Evolutionary conservation across 768 basidiomycete genomes (phyloP).

Genomic region (Lactifluus subvellereus): DNA sequence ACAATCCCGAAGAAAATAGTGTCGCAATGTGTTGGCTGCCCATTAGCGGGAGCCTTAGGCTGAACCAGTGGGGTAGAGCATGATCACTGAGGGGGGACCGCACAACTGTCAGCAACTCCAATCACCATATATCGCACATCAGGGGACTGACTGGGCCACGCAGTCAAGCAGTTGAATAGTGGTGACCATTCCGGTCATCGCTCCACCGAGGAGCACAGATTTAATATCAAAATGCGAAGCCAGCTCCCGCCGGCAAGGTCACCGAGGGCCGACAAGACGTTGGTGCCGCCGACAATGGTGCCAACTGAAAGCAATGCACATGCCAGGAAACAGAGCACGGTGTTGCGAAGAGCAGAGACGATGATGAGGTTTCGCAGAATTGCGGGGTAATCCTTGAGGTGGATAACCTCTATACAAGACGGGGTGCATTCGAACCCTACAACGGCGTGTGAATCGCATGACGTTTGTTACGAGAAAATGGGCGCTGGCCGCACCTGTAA

Average conservation of each 20-base stretch:
- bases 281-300: constrained; percentile 11
- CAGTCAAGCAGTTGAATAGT: constrained; percentile 19
- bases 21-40: constrained; percentile 18
- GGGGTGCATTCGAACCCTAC: constrained; percentile 25
- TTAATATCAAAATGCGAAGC: constrained; percentile 20
- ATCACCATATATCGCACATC: not conserved
- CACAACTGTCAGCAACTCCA: not conserved
- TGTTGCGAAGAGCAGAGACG: constrained; percentile 19
- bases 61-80: constrained; percentile 21
- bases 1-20: constrained; percentile 12
- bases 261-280: constrained; percentile 23
- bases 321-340: constrained; percentile 15
- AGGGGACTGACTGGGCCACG: constrained; percentile 11
- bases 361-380: constrained; percentile 22
- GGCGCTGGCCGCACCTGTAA: constrained; percentile 16
- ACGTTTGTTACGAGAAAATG: not conserved
- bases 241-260: constrained; percentile 17
- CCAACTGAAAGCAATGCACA: constrained; percentile 15
- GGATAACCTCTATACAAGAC: constrained; percentile 21
- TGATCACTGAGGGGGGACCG: constrained; percentile 10
- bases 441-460: not conserved
- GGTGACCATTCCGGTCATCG: constrained; percentile 22
- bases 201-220: constrained; percentile 20
- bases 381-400: constrained; percentile 16
- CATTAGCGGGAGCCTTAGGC: constrained; percentile 19